Evolutionary conservation across 225 moss, liverwort and hornwort species (phyloP).

Genomic region (Lunularia cruciata): DNA sequence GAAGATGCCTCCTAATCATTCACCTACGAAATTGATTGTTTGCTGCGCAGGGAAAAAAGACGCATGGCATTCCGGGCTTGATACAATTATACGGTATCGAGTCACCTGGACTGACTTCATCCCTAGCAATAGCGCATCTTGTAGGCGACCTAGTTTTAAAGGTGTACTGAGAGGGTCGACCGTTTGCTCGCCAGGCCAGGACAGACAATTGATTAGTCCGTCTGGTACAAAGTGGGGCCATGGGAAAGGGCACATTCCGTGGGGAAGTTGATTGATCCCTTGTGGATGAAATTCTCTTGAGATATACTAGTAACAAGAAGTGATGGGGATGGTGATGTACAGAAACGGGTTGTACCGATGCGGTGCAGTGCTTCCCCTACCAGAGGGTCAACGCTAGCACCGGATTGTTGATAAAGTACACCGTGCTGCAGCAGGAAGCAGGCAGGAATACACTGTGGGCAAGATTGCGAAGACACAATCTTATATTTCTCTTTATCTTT

Average conservation of each 20-base stretch:
- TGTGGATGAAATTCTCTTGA: too few species aligned
- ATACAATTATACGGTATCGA: conserved; percentile 92
- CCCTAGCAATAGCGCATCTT: conserved; percentile 67
- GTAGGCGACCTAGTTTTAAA: conserved; percentile 38
- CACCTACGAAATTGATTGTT: conserved; percentile 27
- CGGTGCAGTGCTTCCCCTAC: not conserved
- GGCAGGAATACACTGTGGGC: not conserved
- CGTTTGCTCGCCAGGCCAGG: conserved; percentile 1
- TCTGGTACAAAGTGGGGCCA: conserved; percentile 8
- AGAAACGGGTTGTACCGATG: not conserved
- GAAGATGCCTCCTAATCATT: conserved; percentile 4
- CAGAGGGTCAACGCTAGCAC: conserved; percentile 13
- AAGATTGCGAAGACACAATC: too few species aligned
- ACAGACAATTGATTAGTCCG: not conserved
- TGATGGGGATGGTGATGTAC: not conserved
- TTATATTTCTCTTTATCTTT: not conserved
- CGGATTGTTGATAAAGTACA: not conserved
- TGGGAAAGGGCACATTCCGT: too few species aligned
- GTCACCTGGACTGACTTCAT: conserved; percentile 88
- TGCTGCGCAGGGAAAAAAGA: conserved; percentile 78
- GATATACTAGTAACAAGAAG: too few species aligned
- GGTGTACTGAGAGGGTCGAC: not conserved
- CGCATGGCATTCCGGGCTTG: conserved; percentile 78
- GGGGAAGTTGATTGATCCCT: not conserved
- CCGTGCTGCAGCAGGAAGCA: not conserved